Conservation (phyloP, 306 rosid genomes). For the Cicer chorassanicum region DNA sequence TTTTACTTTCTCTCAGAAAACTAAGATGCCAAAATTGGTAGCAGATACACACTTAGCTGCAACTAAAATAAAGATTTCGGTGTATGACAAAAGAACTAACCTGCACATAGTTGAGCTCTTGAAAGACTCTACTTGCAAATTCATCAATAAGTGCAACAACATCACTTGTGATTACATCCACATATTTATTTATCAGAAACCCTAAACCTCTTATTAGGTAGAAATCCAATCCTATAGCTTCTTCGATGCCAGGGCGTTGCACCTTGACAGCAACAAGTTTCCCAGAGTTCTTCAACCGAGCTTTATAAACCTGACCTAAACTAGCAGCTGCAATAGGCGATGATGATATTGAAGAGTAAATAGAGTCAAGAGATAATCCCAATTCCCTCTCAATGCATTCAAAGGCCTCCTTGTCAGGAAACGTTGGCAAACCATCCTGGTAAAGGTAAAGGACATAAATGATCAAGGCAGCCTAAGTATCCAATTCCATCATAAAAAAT, state of each 20-base stretch:
- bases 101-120: conserved; percentile 98
- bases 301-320: conserved; percentile 97
- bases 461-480: conserved; percentile 39
- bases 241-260: conserved; percentile 94
- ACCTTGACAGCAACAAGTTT: conserved; percentile 88
- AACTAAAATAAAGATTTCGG: conserved; percentile 23
- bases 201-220: conserved; percentile 82
- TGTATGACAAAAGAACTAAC: conserved; percentile 52
- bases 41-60: conserved; percentile 18
- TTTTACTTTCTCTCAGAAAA: neutral
- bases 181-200: conserved; percentile 77
- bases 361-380: conserved; percentile 69
- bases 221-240: conserved; percentile 91
- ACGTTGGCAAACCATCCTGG: conserved; percentile 91
- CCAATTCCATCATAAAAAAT: conserved; percentile 31
- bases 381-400: conserved; percentile 86
- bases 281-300: conserved; percentile 66
- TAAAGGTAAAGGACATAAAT: conserved; percentile 50
- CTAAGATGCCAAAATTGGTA: conserved; percentile 15
- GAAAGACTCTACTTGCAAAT: conserved; percentile 90
- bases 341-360: conserved; percentile 73
- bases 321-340: conserved; percentile 96
- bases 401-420: conserved; percentile 86
- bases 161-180: conserved; percentile 76
- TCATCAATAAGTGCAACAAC: conserved; percentile 89